Percentiles rank a stretch among this genome's conserved stretches.
Evolutionary conservation across 139 green algal genomes (phyloP).

Genomic region (Chlamydomonas sp.): DNA sequence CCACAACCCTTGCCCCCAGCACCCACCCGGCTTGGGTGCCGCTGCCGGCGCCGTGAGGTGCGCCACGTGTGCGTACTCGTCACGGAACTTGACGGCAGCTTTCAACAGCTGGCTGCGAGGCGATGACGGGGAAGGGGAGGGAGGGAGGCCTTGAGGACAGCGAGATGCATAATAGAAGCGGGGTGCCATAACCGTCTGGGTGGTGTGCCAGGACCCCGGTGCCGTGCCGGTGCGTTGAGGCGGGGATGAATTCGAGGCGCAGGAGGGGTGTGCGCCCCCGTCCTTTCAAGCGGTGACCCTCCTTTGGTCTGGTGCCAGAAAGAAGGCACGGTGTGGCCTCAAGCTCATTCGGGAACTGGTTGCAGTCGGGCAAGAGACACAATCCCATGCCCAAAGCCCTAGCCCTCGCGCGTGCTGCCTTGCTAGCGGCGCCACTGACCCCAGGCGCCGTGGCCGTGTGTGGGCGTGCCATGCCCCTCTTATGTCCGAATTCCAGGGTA

Average conservation of each 20-base stretch:
- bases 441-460: neutral
- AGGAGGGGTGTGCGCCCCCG: no score
- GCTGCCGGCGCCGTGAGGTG: slow-evolving; percentile 51
- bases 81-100: slow-evolving; percentile 61
- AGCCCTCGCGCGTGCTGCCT: neutral
- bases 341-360: no score
- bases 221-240: neutral
- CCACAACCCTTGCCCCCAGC: no score
- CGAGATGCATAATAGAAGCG: neutral
- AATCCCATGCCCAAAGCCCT: neutral
- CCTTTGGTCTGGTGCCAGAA: no score
- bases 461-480: no score
- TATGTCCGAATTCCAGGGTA: no score
- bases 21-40: neutral
- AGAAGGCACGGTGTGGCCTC: no score
- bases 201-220: no score
- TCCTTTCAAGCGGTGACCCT: no score
- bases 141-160: neutral
- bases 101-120: slow-evolving; percentile 76
- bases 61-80: slow-evolving; percentile 54
- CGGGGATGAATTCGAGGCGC: neutral
- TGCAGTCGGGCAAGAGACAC: neutral
- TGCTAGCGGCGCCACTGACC: neutral
- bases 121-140: neutral
- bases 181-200: neutral